phyloP scores from a whole-genome alignment of 2,329 filamentous ascomycete genomes.

The Claviceps pusilla region DNA sequence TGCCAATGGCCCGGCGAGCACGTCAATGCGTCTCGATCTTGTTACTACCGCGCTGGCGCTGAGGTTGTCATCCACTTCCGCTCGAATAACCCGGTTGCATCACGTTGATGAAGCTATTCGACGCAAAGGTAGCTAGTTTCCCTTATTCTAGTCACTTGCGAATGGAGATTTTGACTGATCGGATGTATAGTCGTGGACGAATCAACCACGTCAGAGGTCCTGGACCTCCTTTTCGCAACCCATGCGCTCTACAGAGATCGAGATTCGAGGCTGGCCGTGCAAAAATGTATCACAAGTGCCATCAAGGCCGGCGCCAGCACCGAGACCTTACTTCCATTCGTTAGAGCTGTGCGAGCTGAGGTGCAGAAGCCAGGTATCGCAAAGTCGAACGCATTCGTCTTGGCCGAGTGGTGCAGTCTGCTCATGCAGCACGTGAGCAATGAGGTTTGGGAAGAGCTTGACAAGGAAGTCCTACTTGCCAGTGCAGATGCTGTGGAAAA shows the following conservation, averaged over 20 bases:
- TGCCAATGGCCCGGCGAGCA: constrained; percentile 27
- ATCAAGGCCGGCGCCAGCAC: constrained; percentile 40
- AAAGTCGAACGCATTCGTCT: constrained; percentile 65
- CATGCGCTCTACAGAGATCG: constrained; percentile 80
- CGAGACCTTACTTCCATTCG: constrained; percentile 47
- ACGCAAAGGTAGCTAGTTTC: constrained; percentile 3
- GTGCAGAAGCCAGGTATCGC: constrained; percentile 64
- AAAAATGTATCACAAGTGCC: constrained; percentile 60
- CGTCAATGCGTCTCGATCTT: constrained; percentile 31
- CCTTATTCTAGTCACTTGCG: not conserved
- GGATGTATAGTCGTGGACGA: constrained; percentile 26
- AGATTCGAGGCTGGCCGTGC: constrained; percentile 66
- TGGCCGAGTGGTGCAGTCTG: constrained; percentile 79
- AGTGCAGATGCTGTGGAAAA: constrained; percentile 64
- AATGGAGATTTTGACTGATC: constrained; percentile 11
- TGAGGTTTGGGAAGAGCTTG: constrained; percentile 48
- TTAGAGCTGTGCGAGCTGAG: constrained; percentile 55
- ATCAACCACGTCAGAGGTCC: constrained; percentile 36
- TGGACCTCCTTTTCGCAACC: constrained; percentile 70
- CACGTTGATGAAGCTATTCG: constrained; percentile 40
- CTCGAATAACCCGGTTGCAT: constrained; percentile 39
- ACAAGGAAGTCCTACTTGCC: constrained; percentile 49
- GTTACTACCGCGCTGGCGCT: constrained; percentile 34
- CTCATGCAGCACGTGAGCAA: constrained; percentile 57
- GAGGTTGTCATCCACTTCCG: constrained; percentile 45